Conservation (phyloP, 371 early-diverging fungal genomes). For the Lichtheimia hyalospora region DNA sequence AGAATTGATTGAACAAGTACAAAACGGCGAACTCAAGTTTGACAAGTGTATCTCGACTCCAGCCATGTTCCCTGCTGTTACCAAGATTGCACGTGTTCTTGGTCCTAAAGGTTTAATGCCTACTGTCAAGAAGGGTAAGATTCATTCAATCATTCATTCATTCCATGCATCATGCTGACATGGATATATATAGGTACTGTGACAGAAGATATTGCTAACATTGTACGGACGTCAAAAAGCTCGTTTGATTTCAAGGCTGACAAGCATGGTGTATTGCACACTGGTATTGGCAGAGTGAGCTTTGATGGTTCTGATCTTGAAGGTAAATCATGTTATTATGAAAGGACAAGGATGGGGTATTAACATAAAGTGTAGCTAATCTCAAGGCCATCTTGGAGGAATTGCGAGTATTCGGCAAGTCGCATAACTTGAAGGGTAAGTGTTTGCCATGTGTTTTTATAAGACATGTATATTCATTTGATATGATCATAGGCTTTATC, state of each 20-base stretch:
- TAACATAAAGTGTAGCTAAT: slow-evolving; percentile 30
- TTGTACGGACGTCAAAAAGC: slow-evolving; percentile 62
- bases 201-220: slow-evolving; percentile 65
- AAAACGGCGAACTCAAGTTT: slow-evolving; percentile 69
- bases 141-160: too few species aligned
- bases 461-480: not conserved
- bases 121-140: slow-evolving; percentile 81
- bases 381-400: slow-evolving; percentile 58
- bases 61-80: slow-evolving; percentile 85
- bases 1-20: slow-evolving; percentile 77
- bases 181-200: slow-evolving; percentile 63
- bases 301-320: slow-evolving; percentile 58
- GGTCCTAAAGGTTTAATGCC: slow-evolving; percentile 98
- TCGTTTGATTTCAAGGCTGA: slow-evolving; percentile 80
- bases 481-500: slow-evolving; percentile 45
- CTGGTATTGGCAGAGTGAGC: slow-evolving; percentile 58
- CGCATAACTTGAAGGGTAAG: slow-evolving; percentile 59
- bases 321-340: slow-evolving; percentile 15
- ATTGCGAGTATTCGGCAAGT: slow-evolving; percentile 54
- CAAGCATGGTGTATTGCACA: slow-evolving; percentile 70
- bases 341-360: not conserved
- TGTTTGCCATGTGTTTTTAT: not conserved
- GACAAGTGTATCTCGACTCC: slow-evolving; percentile 89
- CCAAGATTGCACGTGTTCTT: slow-evolving; percentile 88
- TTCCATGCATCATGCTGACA: not conserved